These are phyloP conservation scores for Blastobotrys proliferans DNA, from an alignment of 1,139 yeast genomes.

Conservation along the genomic window DNA sequence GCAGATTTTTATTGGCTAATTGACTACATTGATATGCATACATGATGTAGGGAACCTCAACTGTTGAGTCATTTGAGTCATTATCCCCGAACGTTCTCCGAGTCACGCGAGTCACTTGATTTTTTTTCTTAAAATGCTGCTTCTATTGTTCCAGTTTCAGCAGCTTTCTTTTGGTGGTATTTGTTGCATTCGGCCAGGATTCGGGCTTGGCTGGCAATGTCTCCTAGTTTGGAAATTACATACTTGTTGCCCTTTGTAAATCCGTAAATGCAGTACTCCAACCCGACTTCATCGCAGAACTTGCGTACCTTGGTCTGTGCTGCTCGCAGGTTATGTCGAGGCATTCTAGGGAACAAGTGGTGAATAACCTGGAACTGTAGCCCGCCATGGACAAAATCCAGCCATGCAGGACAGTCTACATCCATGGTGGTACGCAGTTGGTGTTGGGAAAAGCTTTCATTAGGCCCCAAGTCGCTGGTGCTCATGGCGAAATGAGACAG, in stretches of 20 bases:
- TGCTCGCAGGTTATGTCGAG: slow-evolving; percentile 76
- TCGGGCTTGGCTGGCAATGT: slow-evolving; percentile 73
- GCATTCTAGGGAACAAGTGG: slow-evolving; percentile 84
- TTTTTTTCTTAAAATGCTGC: not conserved
- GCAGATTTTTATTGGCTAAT: too few relatives aligned
- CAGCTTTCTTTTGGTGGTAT: slow-evolving; percentile 22
- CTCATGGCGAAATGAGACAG: slow-evolving; percentile 93
- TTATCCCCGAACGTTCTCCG: not conserved
- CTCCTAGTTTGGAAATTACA: slow-evolving; percentile 65
- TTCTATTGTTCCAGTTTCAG: not conserved
- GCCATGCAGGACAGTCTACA: slow-evolving; percentile 90
- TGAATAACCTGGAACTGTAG: slow-evolving; percentile 89
- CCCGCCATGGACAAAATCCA: slow-evolving; percentile 89
- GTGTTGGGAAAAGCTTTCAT: slow-evolving; percentile 77
- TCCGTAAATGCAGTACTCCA: slow-evolving; percentile 80
- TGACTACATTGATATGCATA: too few relatives aligned
- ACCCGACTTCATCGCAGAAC: slow-evolving; percentile 74
- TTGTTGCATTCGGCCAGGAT: slow-evolving; percentile 67
- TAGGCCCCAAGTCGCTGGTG: slow-evolving; percentile 75
- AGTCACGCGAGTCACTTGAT: not conserved
- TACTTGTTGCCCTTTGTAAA: slow-evolving; percentile 71
- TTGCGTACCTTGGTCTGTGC: slow-evolving; percentile 70
- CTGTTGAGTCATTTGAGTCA: not conserved
- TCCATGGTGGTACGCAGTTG: slow-evolving; percentile 93
- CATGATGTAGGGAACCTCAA: too few relatives aligned